These are phyloP conservation scores for Misopates orontium DNA, from an alignment of 257 asterid genomes.

Conservation along the genomic window DNA sequence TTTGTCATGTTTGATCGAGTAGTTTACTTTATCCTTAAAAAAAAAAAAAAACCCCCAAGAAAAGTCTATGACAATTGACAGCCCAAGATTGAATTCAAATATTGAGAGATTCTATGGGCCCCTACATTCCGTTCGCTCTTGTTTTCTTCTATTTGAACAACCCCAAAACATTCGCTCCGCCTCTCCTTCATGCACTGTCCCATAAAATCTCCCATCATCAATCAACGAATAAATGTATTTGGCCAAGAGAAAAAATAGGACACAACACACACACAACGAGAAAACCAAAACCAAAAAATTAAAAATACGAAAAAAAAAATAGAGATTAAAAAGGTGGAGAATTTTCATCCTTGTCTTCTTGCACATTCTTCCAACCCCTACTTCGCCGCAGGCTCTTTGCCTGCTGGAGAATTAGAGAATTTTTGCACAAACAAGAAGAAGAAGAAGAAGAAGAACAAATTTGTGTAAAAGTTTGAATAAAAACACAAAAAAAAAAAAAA, in stretches of 20 bases:
- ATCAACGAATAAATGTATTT: neutral
- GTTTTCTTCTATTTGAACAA: neutral
- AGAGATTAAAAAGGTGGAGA: neutral
- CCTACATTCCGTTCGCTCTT: neutral
- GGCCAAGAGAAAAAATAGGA: constrained; percentile 31
- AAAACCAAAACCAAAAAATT: neutral
- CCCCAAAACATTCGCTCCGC: neutral
- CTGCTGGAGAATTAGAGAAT: constrained; percentile 25
- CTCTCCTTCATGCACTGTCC: neutral
- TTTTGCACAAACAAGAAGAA: constrained; percentile 3
- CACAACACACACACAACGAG: too few relatives aligned
- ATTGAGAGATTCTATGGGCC: neutral
- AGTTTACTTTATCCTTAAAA: too few relatives aligned
- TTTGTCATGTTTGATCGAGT: too few relatives aligned
- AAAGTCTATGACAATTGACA: too few relatives aligned
- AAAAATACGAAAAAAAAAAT: neutral
- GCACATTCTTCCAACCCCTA: neutral
- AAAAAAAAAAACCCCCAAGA: too few relatives aligned
- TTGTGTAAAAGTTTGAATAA: neutral
- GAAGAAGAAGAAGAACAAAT: too few relatives aligned
- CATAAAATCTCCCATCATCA: too few relatives aligned
- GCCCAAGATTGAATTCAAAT: too few relatives aligned
- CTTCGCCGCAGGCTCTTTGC: constrained; percentile 37
- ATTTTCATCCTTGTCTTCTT: neutral
- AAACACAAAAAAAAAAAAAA: too few relatives aligned